Evolutionary conservation across 2,329 filamentous ascomycete genomes (phyloP).

Genomic region (Xenosphaeropsis pyriputrescens): DNA sequence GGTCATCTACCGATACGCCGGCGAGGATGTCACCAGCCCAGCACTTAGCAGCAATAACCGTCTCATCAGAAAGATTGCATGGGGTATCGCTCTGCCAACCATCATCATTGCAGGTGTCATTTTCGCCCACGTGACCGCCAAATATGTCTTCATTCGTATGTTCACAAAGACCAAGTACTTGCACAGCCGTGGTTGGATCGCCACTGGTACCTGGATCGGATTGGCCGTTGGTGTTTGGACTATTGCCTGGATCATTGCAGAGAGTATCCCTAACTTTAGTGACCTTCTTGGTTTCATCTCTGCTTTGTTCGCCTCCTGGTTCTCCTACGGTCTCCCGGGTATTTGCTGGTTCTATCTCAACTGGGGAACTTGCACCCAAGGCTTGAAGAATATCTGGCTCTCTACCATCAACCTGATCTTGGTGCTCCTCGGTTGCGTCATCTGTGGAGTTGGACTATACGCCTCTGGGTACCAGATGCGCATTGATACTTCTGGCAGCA

Average conservation of each 20-base stretch:
- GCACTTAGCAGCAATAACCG: conserved; percentile 42
- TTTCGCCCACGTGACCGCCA: conserved; percentile 50
- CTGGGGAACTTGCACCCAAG: conserved; percentile 20
- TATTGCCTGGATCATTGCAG: conserved; percentile 51
- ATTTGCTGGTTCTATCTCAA: conserved; percentile 33
- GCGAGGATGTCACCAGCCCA: conserved; percentile 44
- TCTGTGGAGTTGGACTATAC: conserved; percentile 7
- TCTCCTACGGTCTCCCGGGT: conserved; percentile 36
- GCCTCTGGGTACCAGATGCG: conserved; percentile 2
- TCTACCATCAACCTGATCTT: conserved; percentile 3
- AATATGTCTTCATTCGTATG: conserved; percentile 49
- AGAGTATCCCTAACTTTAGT: conserved; percentile 56
- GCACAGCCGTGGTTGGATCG: conserved; percentile 30
- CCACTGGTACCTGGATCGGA: conserved; percentile 40
- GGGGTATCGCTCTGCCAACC: conserved; percentile 52
- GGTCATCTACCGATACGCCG: conserved; percentile 54
- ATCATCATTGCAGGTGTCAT: conserved; percentile 61
- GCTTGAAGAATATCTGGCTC: conserved; percentile 4
- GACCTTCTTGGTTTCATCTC: conserved; percentile 47
- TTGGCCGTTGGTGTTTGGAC: conserved; percentile 42
- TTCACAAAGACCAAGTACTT: conserved; percentile 44
- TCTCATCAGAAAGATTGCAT: conserved; percentile 46
- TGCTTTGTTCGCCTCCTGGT: conserved; percentile 53
- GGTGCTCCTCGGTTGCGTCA: conserved; percentile 4
- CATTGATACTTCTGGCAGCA: neutral